Evolutionary conservation across 2,329 filamentous ascomycete genomes (phyloP).

Genomic region (Aspergillus arachidicola): DNA sequence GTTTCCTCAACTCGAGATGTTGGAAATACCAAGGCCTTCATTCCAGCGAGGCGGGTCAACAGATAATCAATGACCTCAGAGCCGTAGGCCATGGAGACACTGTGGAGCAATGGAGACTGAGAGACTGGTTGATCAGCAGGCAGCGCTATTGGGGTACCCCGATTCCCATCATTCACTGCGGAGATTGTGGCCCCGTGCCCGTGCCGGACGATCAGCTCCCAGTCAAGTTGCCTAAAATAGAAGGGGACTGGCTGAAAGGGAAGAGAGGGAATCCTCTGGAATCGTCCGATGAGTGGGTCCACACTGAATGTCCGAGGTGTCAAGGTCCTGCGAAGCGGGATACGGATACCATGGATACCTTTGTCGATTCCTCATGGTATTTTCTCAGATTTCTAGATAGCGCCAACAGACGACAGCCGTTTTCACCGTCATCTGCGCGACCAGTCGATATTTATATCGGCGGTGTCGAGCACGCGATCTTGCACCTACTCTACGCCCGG

Average conservation of each 20-base stretch:
- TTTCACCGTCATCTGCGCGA: constrained; percentile 61
- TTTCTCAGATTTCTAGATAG: constrained; percentile 79
- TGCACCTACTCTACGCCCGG: constrained; percentile 84
- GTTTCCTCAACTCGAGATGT: constrained; percentile 67
- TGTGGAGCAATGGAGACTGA: constrained; percentile 75
- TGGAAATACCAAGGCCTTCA: constrained; percentile 65
- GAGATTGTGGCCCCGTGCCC: constrained; percentile 73
- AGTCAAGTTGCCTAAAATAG: constrained; percentile 71
- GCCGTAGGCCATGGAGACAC: constrained; percentile 60
- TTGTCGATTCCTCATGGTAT: constrained; percentile 95
- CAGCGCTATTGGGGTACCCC: constrained; percentile 91
- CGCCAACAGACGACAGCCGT: constrained; percentile 62
- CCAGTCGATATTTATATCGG: constrained; percentile 89
- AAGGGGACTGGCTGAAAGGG: constrained; percentile 67
- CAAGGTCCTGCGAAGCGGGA: constrained; percentile 72
- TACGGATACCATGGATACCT: constrained; percentile 95
- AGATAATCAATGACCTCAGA: constrained; percentile 58
- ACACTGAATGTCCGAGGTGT: constrained; percentile 74
- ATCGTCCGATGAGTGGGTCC: constrained; percentile 70
- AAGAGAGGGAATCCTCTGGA: constrained; percentile 78
- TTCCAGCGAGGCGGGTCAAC: constrained; percentile 64
- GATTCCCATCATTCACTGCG: constrained; percentile 85
- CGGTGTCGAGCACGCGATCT: constrained; percentile 86
- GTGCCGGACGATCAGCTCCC: constrained; percentile 77
- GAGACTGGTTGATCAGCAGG: constrained; percentile 90